Evolutionary conservation across 2,329 filamentous ascomycete species (phyloP).

Genomic region (Trichoderma koningiopsis): DNA sequence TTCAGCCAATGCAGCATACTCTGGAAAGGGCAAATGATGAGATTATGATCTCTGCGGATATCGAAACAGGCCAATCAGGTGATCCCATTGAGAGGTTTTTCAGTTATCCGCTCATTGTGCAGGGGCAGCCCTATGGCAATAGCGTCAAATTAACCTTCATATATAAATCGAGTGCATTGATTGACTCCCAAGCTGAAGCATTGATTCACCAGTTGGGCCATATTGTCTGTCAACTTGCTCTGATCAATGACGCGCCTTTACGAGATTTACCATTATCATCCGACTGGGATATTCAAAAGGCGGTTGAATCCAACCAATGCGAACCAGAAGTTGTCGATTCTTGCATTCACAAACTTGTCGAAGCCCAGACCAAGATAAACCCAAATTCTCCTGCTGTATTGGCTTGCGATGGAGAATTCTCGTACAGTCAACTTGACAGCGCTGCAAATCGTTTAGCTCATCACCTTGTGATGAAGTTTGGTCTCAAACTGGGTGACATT

Average conservation of each 20-base stretch:
- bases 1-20: slow-evolving; percentile 8
- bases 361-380: not conserved
- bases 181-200: not conserved
- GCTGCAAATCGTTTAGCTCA: slow-evolving; percentile 20
- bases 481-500: slow-evolving; percentile 26
- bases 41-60: not conserved
- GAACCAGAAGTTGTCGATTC: not conserved
- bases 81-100: not conserved
- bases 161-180: not conserved
- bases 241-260: not conserved
- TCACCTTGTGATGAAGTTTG: slow-evolving; percentile 1
- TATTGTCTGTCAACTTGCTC: not conserved
- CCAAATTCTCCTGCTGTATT: not conserved
- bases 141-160: not conserved
- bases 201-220: not conserved
- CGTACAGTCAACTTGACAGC: slow-evolving; percentile 40
- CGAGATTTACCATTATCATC: not conserved
- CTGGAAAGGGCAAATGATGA: not conserved
- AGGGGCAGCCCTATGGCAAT: not conserved
- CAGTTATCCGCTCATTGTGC: slow-evolving; percentile 12
- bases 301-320: not conserved
- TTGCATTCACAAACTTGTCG: slow-evolving; percentile 2
- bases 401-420: slow-evolving; percentile 35
- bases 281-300: not conserved
- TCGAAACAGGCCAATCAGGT: not conserved